A percentile compares a stretch with the other conserved stretches of the same genome.
These are phyloP conservation scores for Lasiodiplodia hormozganensis DNA, from an alignment of 2,329 filamentous ascomycete genomes.

Conservation along the genomic window DNA sequence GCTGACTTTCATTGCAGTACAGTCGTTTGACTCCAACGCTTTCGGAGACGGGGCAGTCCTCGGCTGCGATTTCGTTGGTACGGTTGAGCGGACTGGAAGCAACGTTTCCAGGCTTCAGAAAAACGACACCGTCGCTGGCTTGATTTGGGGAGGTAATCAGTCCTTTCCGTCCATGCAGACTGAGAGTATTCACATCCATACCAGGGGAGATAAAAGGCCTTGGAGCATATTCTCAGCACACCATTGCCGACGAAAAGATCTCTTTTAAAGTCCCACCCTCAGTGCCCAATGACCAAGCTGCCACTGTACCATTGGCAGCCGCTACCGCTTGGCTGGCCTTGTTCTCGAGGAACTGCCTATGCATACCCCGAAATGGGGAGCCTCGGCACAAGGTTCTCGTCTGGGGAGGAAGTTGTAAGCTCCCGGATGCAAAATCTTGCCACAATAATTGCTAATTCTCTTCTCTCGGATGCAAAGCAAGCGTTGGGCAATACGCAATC, in stretches of 20 bases:
- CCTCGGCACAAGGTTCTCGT: slow-evolving; percentile 43
- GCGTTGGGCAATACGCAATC: slow-evolving; percentile 52
- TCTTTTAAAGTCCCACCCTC: slow-evolving; percentile 48
- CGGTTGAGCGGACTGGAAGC: slow-evolving; percentile 43
- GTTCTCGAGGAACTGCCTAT: slow-evolving; percentile 48
- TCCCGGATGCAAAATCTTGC: background rate
- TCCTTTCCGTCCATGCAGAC: background rate
- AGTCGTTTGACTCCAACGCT: slow-evolving; percentile 37
- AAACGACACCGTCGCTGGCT: slow-evolving; percentile 39
- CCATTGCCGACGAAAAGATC: slow-evolving; percentile 50
- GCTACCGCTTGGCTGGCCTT: slow-evolving; percentile 50
- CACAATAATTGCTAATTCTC: slow-evolving; percentile 26
- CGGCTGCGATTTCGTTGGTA: slow-evolving; percentile 49
- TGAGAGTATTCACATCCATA: background rate
- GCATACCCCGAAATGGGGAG: slow-evolving; percentile 38
- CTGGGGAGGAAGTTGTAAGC: slow-evolving; percentile 54
- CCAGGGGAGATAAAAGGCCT: slow-evolving; percentile 40
- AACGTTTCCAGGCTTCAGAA: slow-evolving; percentile 37
- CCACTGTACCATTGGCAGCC: slow-evolving; percentile 50
- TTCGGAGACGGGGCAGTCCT: slow-evolving; percentile 49
- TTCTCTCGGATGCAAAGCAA: slow-evolving; percentile 33
- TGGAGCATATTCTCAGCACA: slow-evolving; percentile 51
- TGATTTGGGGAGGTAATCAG: slow-evolving; percentile 46
- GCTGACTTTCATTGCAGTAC: slow-evolving; percentile 28
- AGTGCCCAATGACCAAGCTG: slow-evolving; percentile 42